Conservation (phyloP, 1,139 yeast species). For the Sugiyamaella castrensis region DNA sequence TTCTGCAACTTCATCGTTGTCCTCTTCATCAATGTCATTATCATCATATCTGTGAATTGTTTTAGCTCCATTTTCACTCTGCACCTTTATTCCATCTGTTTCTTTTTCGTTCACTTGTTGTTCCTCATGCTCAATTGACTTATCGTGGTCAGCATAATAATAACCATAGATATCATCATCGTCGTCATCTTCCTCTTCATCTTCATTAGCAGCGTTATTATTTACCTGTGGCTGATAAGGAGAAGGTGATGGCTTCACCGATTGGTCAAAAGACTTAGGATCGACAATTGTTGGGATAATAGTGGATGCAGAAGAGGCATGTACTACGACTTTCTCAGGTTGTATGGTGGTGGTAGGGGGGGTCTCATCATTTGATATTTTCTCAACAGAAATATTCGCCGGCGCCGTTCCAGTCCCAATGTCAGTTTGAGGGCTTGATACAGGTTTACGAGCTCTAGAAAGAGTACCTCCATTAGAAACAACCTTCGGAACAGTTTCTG, state of each 20-base stretch:
- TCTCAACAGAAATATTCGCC: too few species aligned
- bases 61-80: too few species aligned
- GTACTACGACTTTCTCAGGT: not conserved
- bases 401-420: too few species aligned
- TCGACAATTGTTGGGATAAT: not conserved
- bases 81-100: too few species aligned
- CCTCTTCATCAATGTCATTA: not conserved
- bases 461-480: not conserved
- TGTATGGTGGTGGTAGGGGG: too few species aligned
- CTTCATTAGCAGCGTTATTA: not conserved
- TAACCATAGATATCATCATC: slow-evolving; percentile 6
- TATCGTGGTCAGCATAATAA: slow-evolving; percentile 4
- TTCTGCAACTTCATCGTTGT: not conserved
- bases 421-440: too few species aligned
- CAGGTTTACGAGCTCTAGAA: too few species aligned
- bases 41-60: too few species aligned
- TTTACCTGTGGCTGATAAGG: not conserved
- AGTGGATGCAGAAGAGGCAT: not conserved
- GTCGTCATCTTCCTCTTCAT: slow-evolving; percentile 1
- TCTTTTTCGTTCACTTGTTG: not conserved
- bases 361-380: too few species aligned
- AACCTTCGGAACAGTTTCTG: not conserved
- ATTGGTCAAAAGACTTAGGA: not conserved
- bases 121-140: not conserved
- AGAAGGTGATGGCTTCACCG: too few species aligned